These are phyloP conservation scores for Clohesyomyces aquaticus DNA, from an alignment of 495 filamentous ascomycete species.

Conservation along the genomic window DNA sequence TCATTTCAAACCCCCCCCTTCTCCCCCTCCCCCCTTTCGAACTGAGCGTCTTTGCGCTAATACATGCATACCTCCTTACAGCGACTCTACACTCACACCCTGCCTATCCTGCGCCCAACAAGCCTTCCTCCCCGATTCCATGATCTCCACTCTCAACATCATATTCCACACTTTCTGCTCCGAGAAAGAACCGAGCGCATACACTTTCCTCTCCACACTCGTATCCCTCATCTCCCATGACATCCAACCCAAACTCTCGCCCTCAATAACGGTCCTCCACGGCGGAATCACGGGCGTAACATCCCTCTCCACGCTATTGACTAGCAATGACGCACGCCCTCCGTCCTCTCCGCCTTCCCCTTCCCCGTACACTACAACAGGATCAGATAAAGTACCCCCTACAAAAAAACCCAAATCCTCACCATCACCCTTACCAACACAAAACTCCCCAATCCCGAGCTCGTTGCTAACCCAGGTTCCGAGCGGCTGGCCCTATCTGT, in stretches of 20 bases:
- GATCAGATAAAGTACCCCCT: not conserved
- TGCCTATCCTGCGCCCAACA: not conserved
- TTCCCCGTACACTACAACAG: too few relatives aligned
- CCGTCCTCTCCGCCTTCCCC: too few relatives aligned
- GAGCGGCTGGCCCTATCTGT: constrained; percentile 1
- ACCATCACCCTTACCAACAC: not conserved
- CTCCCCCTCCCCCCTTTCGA: not conserved
- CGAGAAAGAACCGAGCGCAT: not conserved
- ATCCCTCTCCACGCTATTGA: not conserved
- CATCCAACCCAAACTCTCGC: not conserved
- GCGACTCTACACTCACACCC: not conserved
- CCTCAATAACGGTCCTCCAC: not conserved
- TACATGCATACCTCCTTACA: not conserved
- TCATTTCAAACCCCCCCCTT: not conserved
- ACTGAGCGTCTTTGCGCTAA: too few relatives aligned
- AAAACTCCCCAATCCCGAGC: not conserved
- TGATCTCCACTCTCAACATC: not conserved
- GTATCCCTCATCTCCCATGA: not conserved
- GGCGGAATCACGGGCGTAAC: not conserved
- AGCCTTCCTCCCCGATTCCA: not conserved
- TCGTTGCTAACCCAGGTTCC: not conserved
- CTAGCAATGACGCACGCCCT: too few relatives aligned
- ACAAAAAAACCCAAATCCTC: not conserved
- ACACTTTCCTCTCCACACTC: not conserved
- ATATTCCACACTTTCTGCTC: not conserved